A percentile compares a stretch with the other conserved stretches of the same genome.
These are phyloP conservation scores for Syzygium aqueum DNA, from an alignment of 345 rosid genomes.

Conservation along the genomic window DNA sequence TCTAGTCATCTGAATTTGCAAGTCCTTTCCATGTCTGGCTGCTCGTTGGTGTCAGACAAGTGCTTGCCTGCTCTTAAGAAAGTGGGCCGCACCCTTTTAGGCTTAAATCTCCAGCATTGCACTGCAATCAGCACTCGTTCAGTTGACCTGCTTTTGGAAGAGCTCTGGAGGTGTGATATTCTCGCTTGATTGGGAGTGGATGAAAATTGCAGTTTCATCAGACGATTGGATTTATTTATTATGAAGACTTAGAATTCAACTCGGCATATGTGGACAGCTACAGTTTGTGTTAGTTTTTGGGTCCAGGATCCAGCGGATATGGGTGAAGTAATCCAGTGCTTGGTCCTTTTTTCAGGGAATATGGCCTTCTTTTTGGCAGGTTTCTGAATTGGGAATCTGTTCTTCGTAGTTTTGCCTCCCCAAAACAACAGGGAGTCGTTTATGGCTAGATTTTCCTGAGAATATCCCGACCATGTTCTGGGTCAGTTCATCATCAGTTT, in stretches of 20 bases:
- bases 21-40: conserved; percentile 67
- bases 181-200: conserved; percentile 38
- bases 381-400: conserved; percentile 34
- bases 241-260: background rate
- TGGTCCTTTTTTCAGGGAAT: conserved; percentile 49
- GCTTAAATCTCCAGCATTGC: conserved; percentile 77
- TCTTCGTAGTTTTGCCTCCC: conserved; percentile 12
- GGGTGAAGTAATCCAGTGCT: conserved; percentile 23
- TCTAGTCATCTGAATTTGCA: conserved; percentile 51
- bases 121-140: conserved; percentile 44
- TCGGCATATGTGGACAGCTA: background rate
- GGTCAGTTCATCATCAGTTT: conserved; percentile 3
- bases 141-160: conserved; percentile 49
- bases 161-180: conserved; percentile 79
- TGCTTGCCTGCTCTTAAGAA: conserved; percentile 41
- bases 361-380: conserved; percentile 47
- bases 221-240: background rate
- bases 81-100: conserved; percentile 60
- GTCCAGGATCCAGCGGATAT: conserved; percentile 30
- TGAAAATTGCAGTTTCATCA: background rate
- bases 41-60: conserved; percentile 57
- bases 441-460: conserved; percentile 40
- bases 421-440: conserved; percentile 1
- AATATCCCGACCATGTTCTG: conserved; percentile 28
- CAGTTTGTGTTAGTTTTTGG: conserved; percentile 48